These are phyloP conservation scores for Didymella pomorum DNA, from an alignment of 2,329 filamentous ascomycete species.

Conservation along the genomic window DNA sequence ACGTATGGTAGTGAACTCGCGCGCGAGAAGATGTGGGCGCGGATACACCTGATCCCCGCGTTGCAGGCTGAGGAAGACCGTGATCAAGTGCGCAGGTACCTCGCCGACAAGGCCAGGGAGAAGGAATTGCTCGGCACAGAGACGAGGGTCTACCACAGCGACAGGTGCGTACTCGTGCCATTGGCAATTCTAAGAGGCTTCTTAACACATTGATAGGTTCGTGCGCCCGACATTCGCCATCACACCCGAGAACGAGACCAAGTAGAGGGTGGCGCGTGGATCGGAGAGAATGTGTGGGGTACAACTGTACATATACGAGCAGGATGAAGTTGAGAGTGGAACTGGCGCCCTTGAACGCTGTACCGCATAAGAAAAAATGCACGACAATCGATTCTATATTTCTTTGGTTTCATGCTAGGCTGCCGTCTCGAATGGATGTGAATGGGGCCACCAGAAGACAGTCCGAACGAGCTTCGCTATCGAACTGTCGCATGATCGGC, in stretches of 20 bases:
- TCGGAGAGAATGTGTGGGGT: constrained; percentile 6
- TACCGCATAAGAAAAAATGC: constrained; percentile 16
- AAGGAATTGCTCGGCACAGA: constrained; percentile 87
- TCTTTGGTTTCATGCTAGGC: constrained; percentile 16
- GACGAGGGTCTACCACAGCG: constrained; percentile 84
- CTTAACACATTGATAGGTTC: constrained; percentile 42
- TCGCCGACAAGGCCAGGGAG: constrained; percentile 88
- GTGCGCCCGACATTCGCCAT: constrained; percentile 81
- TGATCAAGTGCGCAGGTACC: constrained; percentile 86
- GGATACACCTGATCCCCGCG: constrained; percentile 91
- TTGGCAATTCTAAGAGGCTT: not conserved
- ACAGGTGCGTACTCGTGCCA: constrained; percentile 69
- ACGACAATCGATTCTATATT: constrained; percentile 19
- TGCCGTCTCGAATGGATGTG: too few species aligned
- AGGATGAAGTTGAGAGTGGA: constrained; percentile 1
- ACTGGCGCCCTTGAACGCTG: constrained; percentile 10
- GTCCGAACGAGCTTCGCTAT: too few species aligned
- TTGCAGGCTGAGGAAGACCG: constrained; percentile 97
- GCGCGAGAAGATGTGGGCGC: constrained; percentile 97
- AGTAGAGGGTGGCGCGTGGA: constrained; percentile 55
- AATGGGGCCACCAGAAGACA: too few species aligned
- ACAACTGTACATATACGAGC: constrained; percentile 27
- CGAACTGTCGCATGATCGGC: too few species aligned
- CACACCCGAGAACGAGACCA: constrained; percentile 69
- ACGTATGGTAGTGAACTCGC: constrained; percentile 76